Percentiles rank a stretch among this genome's conserved stretches.
phyloP scores from a whole-genome alignment of 139 green algal genomes.

The Deuterostichococcus epilithicus region DNA sequence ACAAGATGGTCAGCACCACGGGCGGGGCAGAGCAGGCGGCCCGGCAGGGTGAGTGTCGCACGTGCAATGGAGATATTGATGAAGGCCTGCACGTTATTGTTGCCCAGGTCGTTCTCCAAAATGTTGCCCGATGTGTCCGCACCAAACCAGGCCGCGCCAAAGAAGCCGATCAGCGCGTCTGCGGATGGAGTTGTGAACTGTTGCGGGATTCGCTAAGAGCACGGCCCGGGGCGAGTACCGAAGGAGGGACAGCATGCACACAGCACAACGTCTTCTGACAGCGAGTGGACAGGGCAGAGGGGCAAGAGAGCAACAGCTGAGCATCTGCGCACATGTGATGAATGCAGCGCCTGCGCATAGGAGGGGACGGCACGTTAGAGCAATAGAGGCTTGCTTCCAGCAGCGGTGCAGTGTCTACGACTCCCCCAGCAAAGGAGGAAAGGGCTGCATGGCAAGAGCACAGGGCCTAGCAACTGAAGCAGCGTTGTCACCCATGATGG shows the following conservation, averaged over 20 bases:
- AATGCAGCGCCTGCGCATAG: constrained; percentile 7
- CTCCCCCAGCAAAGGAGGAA: neutral
- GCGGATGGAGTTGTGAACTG: neutral
- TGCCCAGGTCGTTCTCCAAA: constrained; percentile 9
- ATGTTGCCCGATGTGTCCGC: constrained; percentile 5
- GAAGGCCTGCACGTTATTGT: neutral
- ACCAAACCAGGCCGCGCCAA: constrained; percentile 13
- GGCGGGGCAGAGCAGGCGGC: no score
- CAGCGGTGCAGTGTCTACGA: neutral
- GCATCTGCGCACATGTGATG: no score
- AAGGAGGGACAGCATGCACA: no score
- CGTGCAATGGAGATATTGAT: constrained; percentile 7
- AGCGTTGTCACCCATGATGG: constrained; percentile 2
- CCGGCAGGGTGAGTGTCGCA: neutral
- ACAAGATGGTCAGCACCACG: no score
- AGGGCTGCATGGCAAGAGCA: neutral
- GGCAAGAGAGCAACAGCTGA: no score
- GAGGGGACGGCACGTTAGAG: neutral
- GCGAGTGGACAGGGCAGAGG: no score
- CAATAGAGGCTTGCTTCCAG: neutral
- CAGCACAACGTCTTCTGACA: no score
- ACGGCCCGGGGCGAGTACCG: no score
- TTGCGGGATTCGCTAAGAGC: no score
- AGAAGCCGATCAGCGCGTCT: constrained; percentile 12
- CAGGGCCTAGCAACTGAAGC: neutral